Conservation (phyloP, 352 stramenopile species). For the Pythium sp. region DNA sequence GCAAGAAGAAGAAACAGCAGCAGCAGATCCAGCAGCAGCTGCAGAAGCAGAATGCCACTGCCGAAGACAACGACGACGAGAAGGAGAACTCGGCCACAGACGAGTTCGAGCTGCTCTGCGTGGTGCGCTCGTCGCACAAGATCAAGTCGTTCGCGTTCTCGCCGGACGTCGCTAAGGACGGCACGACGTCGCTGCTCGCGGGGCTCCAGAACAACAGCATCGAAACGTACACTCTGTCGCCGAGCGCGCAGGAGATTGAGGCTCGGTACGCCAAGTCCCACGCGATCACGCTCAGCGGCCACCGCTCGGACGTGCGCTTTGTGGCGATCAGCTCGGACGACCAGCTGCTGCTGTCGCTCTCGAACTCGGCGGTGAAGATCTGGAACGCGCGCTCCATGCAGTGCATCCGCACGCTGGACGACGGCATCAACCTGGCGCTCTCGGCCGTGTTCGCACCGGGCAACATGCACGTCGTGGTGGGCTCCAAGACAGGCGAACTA, state of each 20-base stretch:
- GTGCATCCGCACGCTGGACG: slow-evolving; percentile 88
- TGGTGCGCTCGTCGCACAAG: slow-evolving; percentile 82
- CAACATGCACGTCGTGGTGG: slow-evolving; percentile 96
- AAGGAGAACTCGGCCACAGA: slow-evolving; percentile 70
- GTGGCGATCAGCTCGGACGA: slow-evolving; percentile 89
- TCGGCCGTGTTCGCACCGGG: slow-evolving; percentile 95
- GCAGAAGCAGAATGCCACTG: slow-evolving; percentile 15
- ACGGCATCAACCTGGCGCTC: slow-evolving; percentile 85
- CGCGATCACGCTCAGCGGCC: slow-evolving; percentile 75
- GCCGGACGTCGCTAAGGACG: slow-evolving; percentile 77
- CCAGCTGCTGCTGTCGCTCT: slow-evolving; percentile 88
- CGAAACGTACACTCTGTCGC: slow-evolving; percentile 82
- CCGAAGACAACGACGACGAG: slow-evolving; percentile 43
- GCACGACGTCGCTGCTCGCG: slow-evolving; percentile 79
- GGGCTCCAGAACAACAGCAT: slow-evolving; percentile 91
- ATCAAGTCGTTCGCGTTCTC: slow-evolving; percentile 89
- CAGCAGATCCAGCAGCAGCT: slow-evolving; percentile 31
- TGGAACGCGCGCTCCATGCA: slow-evolving; percentile 90
- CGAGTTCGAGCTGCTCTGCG: slow-evolving; percentile 83
- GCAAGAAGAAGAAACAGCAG: slow-evolving; percentile 25
- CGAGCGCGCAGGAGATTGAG: slow-evolving; percentile 58
- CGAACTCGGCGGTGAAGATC: slow-evolving; percentile 87
- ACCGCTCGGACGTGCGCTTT: slow-evolving; percentile 91
- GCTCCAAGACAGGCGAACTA: slow-evolving; percentile 95
- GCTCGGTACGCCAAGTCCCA: slow-evolving; percentile 62